phyloP scores from a whole-genome alignment of 2,329 filamentous ascomycete species.

The Fusarium sp. region DNA sequence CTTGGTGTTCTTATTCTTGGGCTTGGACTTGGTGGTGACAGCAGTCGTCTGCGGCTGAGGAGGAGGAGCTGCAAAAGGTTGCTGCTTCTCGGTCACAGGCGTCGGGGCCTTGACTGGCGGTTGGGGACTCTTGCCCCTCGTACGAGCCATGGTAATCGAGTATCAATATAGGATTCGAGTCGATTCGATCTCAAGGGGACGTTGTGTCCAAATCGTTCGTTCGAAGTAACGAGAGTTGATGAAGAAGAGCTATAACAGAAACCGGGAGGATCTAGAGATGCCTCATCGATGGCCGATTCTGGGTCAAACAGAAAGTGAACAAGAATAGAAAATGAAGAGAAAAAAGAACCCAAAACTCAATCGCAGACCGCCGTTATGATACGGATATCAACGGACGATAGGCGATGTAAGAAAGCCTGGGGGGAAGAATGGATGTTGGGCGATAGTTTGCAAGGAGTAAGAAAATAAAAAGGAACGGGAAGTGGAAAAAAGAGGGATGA shows the following conservation, averaged over 20 bases:
- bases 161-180: slow-evolving; percentile 31
- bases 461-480: slow-evolving; percentile 19
- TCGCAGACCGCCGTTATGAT: slow-evolving; percentile 31
- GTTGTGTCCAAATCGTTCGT: slow-evolving; percentile 23
- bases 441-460: slow-evolving; percentile 31
- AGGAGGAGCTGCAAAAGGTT: slow-evolving; percentile 25
- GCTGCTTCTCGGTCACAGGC: slow-evolving; percentile 39
- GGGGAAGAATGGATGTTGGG: slow-evolving; percentile 13
- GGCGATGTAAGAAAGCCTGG: slow-evolving; percentile 24
- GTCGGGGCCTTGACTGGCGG: slow-evolving; percentile 46
- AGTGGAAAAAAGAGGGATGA: slow-evolving; percentile 32
- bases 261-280: slow-evolving; percentile 37
- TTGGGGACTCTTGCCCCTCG: slow-evolving; percentile 53
- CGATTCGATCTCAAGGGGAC: slow-evolving; percentile 29
- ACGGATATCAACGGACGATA: slow-evolving; percentile 25
- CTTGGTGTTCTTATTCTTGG: slow-evolving; percentile 51
- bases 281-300: slow-evolving; percentile 37
- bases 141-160: slow-evolving; percentile 51
- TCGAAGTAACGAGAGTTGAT: slow-evolving; percentile 17
- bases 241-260: slow-evolving; percentile 37
- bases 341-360: slow-evolving; percentile 32
- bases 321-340: slow-evolving; percentile 27
- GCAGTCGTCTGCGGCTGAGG: slow-evolving; percentile 23
- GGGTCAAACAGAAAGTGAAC: slow-evolving; percentile 20
- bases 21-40: slow-evolving; percentile 18